Evolutionary conservation across 352 stramenopile species (phyloP).

Genomic region (Globisporangium cystogenes): DNA sequence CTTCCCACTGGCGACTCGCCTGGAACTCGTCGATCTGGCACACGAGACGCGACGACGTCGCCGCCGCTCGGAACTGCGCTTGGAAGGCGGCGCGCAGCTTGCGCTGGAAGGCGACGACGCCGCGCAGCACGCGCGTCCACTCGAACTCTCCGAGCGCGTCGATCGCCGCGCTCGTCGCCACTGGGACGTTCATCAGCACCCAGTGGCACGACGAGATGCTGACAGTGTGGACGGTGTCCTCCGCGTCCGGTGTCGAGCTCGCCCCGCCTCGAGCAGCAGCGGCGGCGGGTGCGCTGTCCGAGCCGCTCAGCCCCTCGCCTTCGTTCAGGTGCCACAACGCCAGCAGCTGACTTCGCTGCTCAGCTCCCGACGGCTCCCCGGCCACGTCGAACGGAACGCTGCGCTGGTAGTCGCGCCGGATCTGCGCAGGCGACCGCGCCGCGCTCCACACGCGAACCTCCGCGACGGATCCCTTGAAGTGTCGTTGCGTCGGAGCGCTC

Average conservation of each 20-base stretch:
- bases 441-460: slow-evolving; percentile 74
- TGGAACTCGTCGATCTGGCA: slow-evolving; percentile 39
- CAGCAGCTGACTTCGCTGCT: slow-evolving; percentile 19
- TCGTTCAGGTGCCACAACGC: slow-evolving; percentile 74
- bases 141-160: slow-evolving; percentile 18
- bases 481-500: slow-evolving; percentile 35
- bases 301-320: slow-evolving; percentile 62
- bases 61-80: slow-evolving; percentile 17
- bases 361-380: too few species aligned
- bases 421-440: slow-evolving; percentile 28
- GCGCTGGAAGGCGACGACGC: slow-evolving; percentile 34
- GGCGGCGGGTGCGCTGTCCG: slow-evolving; percentile 23
- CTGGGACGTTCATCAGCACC: slow-evolving; percentile 46
- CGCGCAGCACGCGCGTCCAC: slow-evolving; percentile 9
- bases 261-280: slow-evolving; percentile 2
- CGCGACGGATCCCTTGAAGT: slow-evolving; percentile 68
- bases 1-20: slow-evolving; percentile 17
- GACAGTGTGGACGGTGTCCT: slow-evolving; percentile 27
- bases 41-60: slow-evolving; percentile 30
- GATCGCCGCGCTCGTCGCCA: slow-evolving; percentile 37
- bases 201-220: slow-evolving; percentile 68
- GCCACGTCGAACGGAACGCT: slow-evolving; percentile 38
- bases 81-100: slow-evolving; percentile 25
- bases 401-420: slow-evolving; percentile 58
- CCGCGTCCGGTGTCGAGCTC: slow-evolving; percentile 7